Base-by-base conservation (phyloP, 139 green algal species). In the Picochlorum costavermella region DNA sequence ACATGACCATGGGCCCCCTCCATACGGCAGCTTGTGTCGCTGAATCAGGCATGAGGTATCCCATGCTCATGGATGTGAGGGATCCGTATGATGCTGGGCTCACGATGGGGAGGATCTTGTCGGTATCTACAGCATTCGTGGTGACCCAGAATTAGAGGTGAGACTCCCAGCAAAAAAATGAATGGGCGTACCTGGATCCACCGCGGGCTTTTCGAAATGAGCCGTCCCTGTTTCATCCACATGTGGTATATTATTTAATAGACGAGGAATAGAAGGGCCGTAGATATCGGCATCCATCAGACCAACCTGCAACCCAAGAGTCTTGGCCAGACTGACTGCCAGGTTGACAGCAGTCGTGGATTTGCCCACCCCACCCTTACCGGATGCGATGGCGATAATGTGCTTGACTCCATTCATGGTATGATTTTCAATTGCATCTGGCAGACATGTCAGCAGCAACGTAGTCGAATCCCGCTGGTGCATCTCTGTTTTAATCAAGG, bases 311-410 rank as follows among this genome's bases (percentile, higher is more conserved):
- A 92, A 75, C 4, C 74, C 70, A 40, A 79, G 51, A 2, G 50
- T 50, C 3, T 71, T 65, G 6, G 87, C 89, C 61, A 96, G 48
- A 1, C 88, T 80, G 16, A 90, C 69, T 12, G 91, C 91, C 3
- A 97, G 36, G 65, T 97, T 97, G 1, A 88, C 90, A 90, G 89
- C 65, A 11, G 85, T 92, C 2, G 90, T 96, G 12, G 81, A 92
- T 48, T 97, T 97, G 20, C 90, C 90, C 2, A 97, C 90, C 11
- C 90, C 90, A n/a, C 90, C 90, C 50, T 97, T 97, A 17, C 87
- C 88, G 1, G 83, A 94, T 0, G 90, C 84, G 9, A 97, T 83
- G 6, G 88, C 88, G 8, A 97, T 69, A 9, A 96, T 84, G 67
- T 90, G 75, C 20, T 84, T 26, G 12, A 97, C 84, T 5, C 83